Base-by-base conservation (phyloP, 2,329 filamentous ascomycete species). In the Sporothrix protearum region DNA sequence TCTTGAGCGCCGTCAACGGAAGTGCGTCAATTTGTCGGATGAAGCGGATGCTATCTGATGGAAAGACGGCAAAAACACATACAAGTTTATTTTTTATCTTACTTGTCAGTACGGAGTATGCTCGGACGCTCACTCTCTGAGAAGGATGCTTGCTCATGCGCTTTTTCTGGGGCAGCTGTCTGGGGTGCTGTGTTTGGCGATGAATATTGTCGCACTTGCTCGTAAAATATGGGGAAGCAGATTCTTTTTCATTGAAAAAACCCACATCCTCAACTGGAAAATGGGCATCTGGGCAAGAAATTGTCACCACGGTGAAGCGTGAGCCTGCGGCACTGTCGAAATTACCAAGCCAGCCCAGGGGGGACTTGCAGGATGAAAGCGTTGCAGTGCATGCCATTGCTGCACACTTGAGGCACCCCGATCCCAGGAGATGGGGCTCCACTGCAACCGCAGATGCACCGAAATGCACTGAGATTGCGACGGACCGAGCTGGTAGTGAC, bases 331-430 rank as follows among this genome's bases (percentile, higher is more conserved):
- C n/a, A n/a, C n/a, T n/a, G n/a, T n/a, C n/a, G n/a, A n/a, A n/a
- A n/a, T n/a, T n/a, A n/a, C n/a, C n/a, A n/a, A n/a, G n/a, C n/a
- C n/a, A n/a, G n/a, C n/a, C 28, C 10, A 16, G 14, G 55, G 19
- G 19, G 4, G 19, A 57, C 30, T 36, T 59, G 55, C 55, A 63
- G 59, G 33, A 36, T 14, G 25, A 47, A 45, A 66, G 63, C 22
- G 39, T 66, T 66, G 63, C 63, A 66, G 63, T 66, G 63, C 63
- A 66, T 66, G n/a, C 51, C 19, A n/a, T 53, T 53, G 14, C 28
- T 55, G 59, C 36, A 45, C 25, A 2, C 5, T 33, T n/a, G n/a
- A n/a, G 28, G 10, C 55, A n/a, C 25, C 22, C 59, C 22, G 36
- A 16, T 63, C 14, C 45, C 63, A 47, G 63, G 63, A 49, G 49